phyloP scores from a whole-genome alignment of 2,329 filamentous ascomycete genomes.

The Pseudogymnoascus sp. region DNA sequence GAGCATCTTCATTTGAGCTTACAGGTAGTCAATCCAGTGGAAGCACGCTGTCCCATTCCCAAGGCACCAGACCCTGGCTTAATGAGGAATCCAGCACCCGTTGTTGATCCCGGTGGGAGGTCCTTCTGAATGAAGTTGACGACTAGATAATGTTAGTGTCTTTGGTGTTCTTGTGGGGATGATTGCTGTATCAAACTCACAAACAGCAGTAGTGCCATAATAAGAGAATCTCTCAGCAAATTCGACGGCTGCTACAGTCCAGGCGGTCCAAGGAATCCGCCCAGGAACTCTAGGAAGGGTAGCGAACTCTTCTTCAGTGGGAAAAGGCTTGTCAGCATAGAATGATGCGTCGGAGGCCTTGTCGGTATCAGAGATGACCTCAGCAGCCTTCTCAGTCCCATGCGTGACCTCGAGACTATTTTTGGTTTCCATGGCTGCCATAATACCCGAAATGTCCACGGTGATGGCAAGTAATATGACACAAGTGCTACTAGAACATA shows the following conservation, averaged over 20 bases:
- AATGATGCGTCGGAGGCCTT: slow-evolving; percentile 11
- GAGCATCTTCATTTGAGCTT: neutral
- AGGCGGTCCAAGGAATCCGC: slow-evolving; percentile 58
- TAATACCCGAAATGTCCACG: neutral
- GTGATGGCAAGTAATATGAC: neutral
- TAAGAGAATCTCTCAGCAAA: slow-evolving; percentile 69
- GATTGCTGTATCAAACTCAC: slow-evolving; percentile 33
- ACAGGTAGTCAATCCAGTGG: slow-evolving; percentile 39
- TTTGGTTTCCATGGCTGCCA: slow-evolving; percentile 14
- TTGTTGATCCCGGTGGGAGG: slow-evolving; percentile 21
- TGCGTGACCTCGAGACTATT: slow-evolving; percentile 15
- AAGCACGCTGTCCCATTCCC: slow-evolving; percentile 41
- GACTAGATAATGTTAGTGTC: slow-evolving; percentile 8
- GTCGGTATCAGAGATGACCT: slow-evolving; percentile 6
- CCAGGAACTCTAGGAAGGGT: slow-evolving; percentile 55
- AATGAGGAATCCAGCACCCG: slow-evolving; percentile 36
- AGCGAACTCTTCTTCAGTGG: slow-evolving; percentile 53
- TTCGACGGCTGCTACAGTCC: slow-evolving; percentile 64
- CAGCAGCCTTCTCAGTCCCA: slow-evolving; percentile 11
- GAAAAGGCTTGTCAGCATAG: slow-evolving; percentile 23
- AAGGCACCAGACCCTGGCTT: slow-evolving; percentile 32
- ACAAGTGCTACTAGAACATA: neutral
- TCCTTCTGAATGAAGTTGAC: slow-evolving; percentile 8
- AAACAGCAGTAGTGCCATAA: slow-evolving; percentile 63
- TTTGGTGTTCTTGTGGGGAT: slow-evolving; percentile 16